A percentile compares a stretch with the other conserved stretches of the same genome.
These are phyloP conservation scores for cucumber (Cucumis sativus) DNA, from an alignment of 306 rosid genomes.

Conservation along the genomic window Cucumber_9930_V3 NC_026661.2:16586501-16587000, in stretches of 20 bases:
- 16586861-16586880: too few relatives aligned
- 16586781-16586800: neutral
- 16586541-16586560: neutral
- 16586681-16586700: neutral
- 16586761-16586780: neutral
- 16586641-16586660: neutral
- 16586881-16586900: too few relatives aligned
- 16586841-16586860: too few relatives aligned
- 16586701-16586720: neutral
- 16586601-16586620: neutral
- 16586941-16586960: too few relatives aligned
- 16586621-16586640: neutral
- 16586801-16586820: too few relatives aligned
- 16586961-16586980: too few relatives aligned
- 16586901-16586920: too few relatives aligned
- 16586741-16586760: neutral
- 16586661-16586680: neutral
- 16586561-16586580: neutral
- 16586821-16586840: too few relatives aligned
- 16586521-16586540: neutral
- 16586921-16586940: too few relatives aligned
- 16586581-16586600: neutral
- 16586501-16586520: neutral
- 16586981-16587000: neutral
- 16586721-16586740: neutral